Evolutionary conservation across 495 filamentous ascomycete species (phyloP).

Genomic region (Endocarpon pusillum): DNA sequence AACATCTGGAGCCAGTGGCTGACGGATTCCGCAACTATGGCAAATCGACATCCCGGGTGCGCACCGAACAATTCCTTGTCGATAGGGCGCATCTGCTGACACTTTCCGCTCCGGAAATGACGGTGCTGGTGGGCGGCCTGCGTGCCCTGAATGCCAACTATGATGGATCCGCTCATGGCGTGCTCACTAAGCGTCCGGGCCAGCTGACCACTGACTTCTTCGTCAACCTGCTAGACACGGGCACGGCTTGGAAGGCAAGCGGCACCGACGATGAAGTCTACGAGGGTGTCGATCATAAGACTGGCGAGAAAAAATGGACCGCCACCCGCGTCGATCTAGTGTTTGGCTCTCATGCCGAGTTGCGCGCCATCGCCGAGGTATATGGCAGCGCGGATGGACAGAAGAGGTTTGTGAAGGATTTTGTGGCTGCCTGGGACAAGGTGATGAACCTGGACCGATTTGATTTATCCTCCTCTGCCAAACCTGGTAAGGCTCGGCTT

Average conservation of each 20-base stretch:
- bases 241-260: constrained; percentile 41
- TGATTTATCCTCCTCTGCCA: constrained; percentile 22
- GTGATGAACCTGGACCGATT: constrained; percentile 55
- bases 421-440: constrained; percentile 53
- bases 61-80: constrained; percentile 46
- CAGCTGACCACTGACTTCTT: constrained; percentile 62
- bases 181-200: constrained; percentile 45
- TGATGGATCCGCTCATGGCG: constrained; percentile 41
- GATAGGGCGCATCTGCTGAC: constrained; percentile 51
- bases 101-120: constrained; percentile 48
- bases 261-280: constrained; percentile 32
- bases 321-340: constrained; percentile 51
- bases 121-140: constrained; percentile 48
- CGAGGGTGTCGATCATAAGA: constrained; percentile 47
- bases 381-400: constrained; percentile 37
- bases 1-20: constrained; percentile 38
- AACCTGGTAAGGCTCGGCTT: background rate
- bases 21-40: constrained; percentile 68
- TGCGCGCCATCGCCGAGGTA: constrained; percentile 50
- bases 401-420: constrained; percentile 51
- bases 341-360: constrained; percentile 53
- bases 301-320: constrained; percentile 48
- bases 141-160: constrained; percentile 48
- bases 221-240: constrained; percentile 50
- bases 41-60: constrained; percentile 34